A percentile compares a stretch with the other conserved stretches of the same genome.
phyloP scores from a whole-genome alignment of 2,329 filamentous ascomycete genomes.

The Penicillium sp. region DNA sequence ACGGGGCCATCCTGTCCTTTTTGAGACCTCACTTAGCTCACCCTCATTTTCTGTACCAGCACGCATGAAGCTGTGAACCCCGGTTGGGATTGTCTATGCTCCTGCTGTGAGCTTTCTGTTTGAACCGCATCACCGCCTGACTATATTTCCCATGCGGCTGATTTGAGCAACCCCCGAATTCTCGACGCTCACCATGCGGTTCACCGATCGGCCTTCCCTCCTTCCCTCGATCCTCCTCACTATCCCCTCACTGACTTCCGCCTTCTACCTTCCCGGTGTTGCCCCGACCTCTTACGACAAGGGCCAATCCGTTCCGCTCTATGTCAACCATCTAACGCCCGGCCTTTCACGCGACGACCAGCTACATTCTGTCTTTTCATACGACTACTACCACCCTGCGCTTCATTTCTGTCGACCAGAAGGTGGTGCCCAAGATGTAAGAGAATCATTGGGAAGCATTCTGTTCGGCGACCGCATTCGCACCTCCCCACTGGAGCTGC shows the following conservation, averaged over 20 bases:
- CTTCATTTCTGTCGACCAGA: constrained; percentile 87
- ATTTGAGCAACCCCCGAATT: constrained; percentile 17
- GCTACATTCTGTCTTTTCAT: constrained; percentile 88
- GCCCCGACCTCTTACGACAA: constrained; percentile 87
- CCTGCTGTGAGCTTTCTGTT: neutral
- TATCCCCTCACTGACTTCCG: constrained; percentile 48
- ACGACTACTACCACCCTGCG: constrained; percentile 87
- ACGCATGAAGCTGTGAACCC: neutral
- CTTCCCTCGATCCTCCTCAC: constrained; percentile 32
- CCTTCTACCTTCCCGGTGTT: constrained; percentile 95
- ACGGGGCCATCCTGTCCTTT: constrained; percentile 5
- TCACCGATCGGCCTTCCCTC: constrained; percentile 29
- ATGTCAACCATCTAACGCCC: constrained; percentile 90
- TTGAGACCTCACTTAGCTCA: neutral
- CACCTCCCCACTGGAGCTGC: constrained; percentile 88
- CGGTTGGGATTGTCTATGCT: neutral
- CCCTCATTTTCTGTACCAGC: neutral
- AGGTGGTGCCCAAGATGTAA: constrained; percentile 72
- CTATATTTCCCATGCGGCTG: constrained; percentile 11
- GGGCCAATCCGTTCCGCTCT: constrained; percentile 77
- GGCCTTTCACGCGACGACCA: constrained; percentile 76
- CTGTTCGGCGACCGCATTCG: constrained; percentile 95
- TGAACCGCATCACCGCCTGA: neutral
- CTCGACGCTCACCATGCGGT: constrained; percentile 35
- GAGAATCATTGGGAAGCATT: constrained; percentile 92